Conservation (phyloP, 352 stramenopile species). For the Phytophthora capsici region DNA sequence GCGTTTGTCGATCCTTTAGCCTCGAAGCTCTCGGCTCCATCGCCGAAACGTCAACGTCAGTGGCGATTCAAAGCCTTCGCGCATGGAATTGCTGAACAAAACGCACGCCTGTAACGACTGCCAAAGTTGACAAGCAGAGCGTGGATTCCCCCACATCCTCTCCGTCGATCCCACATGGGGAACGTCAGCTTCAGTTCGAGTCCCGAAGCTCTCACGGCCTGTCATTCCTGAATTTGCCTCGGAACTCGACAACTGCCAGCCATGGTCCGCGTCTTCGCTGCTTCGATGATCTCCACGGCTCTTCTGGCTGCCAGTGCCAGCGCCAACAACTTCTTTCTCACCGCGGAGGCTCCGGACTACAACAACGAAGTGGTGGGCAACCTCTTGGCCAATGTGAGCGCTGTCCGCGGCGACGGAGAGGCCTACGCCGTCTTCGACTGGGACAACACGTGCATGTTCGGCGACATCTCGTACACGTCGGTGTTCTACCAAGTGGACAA, state of each 20-base stretch:
- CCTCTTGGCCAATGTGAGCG: conserved; percentile 44
- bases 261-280: conserved; percentile 33
- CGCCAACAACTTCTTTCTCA: conserved; percentile 10
- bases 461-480: conserved; percentile 73
- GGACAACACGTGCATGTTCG: conserved; percentile 76
- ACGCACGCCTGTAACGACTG: neutral
- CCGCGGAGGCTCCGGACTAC: conserved; percentile 59
- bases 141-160: conserved; percentile 21
- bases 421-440: conserved; percentile 66
- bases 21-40: neutral
- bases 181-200: conserved; percentile 9
- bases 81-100: conserved; percentile 7
- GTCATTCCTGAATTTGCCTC: conserved; percentile 29
- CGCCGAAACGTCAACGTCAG: conserved; percentile 10
- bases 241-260: neutral
- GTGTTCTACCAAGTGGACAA: conserved; percentile 66
- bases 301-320: conserved; percentile 18
- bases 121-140: conserved; percentile 4
- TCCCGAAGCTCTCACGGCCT: neutral
- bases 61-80: conserved; percentile 17
- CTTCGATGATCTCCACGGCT: conserved; percentile 22
- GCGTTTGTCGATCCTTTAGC: conserved; percentile 1
- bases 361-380: conserved; percentile 60
- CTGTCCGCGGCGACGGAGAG: conserved; percentile 42
- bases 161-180: conserved; percentile 22